Percentiles rank a stretch among this genome's conserved stretches.
These are phyloP conservation scores for Pythium angustatum DNA, from an alignment of 352 stramenopile species.

Conservation along the genomic window DNA sequence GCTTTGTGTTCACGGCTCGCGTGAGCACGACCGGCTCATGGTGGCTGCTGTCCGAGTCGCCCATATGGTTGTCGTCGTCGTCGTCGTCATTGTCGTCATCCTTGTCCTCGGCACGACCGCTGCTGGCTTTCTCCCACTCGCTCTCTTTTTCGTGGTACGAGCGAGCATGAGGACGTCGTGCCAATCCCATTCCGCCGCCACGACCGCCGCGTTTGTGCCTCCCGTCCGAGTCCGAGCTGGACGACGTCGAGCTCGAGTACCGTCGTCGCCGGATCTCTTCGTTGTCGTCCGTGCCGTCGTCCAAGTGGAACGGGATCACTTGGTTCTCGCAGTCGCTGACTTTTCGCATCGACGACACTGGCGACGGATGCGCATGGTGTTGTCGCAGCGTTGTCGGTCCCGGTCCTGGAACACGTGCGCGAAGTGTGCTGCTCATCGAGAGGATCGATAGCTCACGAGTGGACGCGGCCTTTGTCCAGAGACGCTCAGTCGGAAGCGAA, in stretches of 20 bases:
- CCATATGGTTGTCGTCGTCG: conserved; percentile 5
- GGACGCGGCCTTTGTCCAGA: too few relatives aligned
- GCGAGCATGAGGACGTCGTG: not conserved
- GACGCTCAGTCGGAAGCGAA: too few relatives aligned
- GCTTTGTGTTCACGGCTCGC: not conserved
- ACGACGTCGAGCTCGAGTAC: conserved; percentile 36
- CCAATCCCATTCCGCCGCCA: not conserved
- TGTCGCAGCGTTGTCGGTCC: too few relatives aligned
- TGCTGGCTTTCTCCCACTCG: conserved; percentile 46
- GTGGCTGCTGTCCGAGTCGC: conserved; percentile 13
- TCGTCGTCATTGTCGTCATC: conserved; percentile 22
- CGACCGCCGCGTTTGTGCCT: not conserved
- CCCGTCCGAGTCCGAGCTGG: conserved; percentile 18
- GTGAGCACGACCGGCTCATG: not conserved
- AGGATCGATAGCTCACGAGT: too few relatives aligned
- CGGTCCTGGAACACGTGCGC: too few relatives aligned
- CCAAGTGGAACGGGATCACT: conserved; percentile 57
- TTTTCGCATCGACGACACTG: not conserved
- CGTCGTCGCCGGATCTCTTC: conserved; percentile 40
- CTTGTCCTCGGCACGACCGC: conserved; percentile 20
- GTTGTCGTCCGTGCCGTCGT: conserved; percentile 46
- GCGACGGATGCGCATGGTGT: not conserved
- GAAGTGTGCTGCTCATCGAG: conserved; percentile 5
- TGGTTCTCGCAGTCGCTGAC: conserved; percentile 40
- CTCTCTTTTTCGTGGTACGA: conserved; percentile 27